Evolutionary conservation across 495 filamentous ascomycete species (phyloP).

Genomic region (Cryomyces minteri): DNA sequence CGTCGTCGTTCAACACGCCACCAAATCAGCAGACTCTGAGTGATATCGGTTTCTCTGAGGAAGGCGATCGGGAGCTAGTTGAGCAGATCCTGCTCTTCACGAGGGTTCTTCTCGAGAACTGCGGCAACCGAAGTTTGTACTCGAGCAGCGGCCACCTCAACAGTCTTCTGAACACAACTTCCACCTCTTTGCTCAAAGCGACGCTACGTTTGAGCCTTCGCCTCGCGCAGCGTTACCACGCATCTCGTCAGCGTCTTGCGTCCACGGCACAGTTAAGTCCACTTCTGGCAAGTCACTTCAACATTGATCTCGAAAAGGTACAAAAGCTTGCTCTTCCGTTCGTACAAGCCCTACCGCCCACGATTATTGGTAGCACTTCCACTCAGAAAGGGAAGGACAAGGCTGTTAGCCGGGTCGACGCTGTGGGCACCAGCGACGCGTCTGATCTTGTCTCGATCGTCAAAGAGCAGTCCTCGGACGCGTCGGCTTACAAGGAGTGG

Average conservation of each 20-base stretch:
- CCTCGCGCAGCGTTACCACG: constrained; percentile 82
- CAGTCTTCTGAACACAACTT: constrained; percentile 73
- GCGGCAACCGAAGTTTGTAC: constrained; percentile 93
- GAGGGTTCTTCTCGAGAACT: constrained; percentile 71
- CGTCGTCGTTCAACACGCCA: not conserved
- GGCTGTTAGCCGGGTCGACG: constrained; percentile 19
- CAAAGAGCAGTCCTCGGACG: constrained; percentile 25
- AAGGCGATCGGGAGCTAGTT: constrained; percentile 65
- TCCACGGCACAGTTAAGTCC: constrained; percentile 46
- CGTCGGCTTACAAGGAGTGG: constrained; percentile 43
- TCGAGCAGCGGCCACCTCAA: constrained; percentile 77
- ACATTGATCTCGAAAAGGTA: constrained; percentile 79
- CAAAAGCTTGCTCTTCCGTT: constrained; percentile 71
- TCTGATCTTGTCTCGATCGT: constrained; percentile 62
- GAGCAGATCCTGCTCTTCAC: constrained; percentile 72
- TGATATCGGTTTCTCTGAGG: constrained; percentile 39
- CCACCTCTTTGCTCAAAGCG: constrained; percentile 50
- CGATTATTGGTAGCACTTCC: constrained; percentile 22
- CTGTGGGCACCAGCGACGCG: constrained; percentile 29
- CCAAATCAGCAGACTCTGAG: constrained; percentile 19
- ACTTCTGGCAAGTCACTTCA: constrained; percentile 74
- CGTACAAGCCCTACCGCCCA: constrained; percentile 37
- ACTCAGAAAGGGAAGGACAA: constrained; percentile 59
- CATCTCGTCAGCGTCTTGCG: constrained; percentile 53
- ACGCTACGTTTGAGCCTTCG: constrained; percentile 62